Evolutionary conservation across 495 filamentous ascomycete species (phyloP), one percentile per base, ranked within the genome.

Genomic region (Aspergillus wentii): DNA sequence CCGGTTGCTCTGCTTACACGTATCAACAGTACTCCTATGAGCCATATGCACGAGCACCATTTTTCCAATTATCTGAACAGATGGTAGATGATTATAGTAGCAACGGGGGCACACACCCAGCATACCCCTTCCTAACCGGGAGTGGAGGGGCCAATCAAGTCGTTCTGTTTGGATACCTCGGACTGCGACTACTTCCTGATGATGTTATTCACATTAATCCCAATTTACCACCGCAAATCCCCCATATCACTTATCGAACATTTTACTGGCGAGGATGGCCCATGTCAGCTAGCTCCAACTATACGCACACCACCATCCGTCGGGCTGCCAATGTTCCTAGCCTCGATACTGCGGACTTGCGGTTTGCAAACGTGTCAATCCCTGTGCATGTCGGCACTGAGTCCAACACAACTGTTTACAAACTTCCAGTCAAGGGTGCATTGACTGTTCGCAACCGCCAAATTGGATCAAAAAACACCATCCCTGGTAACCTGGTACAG

Each of bases 241-340:
- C 72, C 4, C 50, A 77, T 27, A 51, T 87, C 25, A 68, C 62
- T 32, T 78, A 83, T 44, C 78, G 83, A 8, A 82, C 71, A 8
- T 78, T 87, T 61, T 83, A 83, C 65, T 87, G 75, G 71, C 78
- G 73, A 35, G 83, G 83, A 20, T 76, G 74, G 56, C 76, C 79
- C 9, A 71, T 87, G 40, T 67, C 68, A 8, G 80, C 80, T 2
- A 52, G 54, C 41, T 75, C 79, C 5, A 86, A 87, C 59, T 61
- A 67, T 33, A 82, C 80, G 0, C 79, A 85, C 43, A 87, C 83
- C 1, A 78, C 67, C 4, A 53, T 87, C 21, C 70, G 66, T 10
- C 75, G 80, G 7, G 62, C 62, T 4, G 29, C 36, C 3, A 54
- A 47, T 1, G 43, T 49, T 4, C 8, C 54, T 11, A 57, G 63